phyloP scores from a whole-genome alignment of 2,329 filamentous ascomycete species.

The Calcarisporium arbuscula region DNA sequence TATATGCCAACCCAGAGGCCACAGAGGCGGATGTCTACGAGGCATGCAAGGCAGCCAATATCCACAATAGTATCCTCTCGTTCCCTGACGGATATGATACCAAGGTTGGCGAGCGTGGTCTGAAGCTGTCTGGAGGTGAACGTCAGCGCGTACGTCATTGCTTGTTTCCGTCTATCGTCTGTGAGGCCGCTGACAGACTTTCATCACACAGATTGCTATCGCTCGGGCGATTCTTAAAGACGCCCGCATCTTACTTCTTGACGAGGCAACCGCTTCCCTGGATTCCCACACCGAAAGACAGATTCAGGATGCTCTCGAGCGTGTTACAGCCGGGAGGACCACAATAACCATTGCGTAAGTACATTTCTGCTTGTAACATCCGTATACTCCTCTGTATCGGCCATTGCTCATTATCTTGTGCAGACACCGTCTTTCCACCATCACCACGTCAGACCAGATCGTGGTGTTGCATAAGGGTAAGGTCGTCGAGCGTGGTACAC shows the following conservation, averaged over 20 bases:
- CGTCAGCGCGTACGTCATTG: too few relatives aligned
- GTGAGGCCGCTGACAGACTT: too few relatives aligned
- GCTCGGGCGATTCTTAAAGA: conserved; percentile 28
- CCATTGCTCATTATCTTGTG: too few relatives aligned
- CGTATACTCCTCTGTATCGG: too few relatives aligned
- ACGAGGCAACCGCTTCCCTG: conserved; percentile 46
- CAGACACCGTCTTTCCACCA: conserved; percentile 33
- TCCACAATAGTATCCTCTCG: conserved; percentile 57
- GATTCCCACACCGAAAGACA: conserved; percentile 36
- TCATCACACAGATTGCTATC: too few relatives aligned
- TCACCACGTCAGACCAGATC: conserved; percentile 44
- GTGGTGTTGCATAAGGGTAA: conserved; percentile 45
- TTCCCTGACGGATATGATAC: conserved; percentile 48
- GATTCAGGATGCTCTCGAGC: conserved; percentile 39
- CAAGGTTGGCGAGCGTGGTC: conserved; percentile 40
- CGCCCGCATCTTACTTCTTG: conserved; percentile 29
- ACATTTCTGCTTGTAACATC: too few relatives aligned
- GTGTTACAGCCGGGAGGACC: conserved; percentile 40
- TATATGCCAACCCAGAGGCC: conserved; percentile 55
- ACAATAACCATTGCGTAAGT: conserved; percentile 46
- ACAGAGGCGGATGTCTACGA: conserved; percentile 53
- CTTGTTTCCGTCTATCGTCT: too few relatives aligned
- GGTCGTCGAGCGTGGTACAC: conserved; percentile 45
- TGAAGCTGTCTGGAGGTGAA: conserved; percentile 45
- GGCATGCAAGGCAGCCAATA: conserved; percentile 54